phyloP scores from a whole-genome alignment of 2,329 filamentous ascomycete genomes.

The Cytospora piceicola region DNA sequence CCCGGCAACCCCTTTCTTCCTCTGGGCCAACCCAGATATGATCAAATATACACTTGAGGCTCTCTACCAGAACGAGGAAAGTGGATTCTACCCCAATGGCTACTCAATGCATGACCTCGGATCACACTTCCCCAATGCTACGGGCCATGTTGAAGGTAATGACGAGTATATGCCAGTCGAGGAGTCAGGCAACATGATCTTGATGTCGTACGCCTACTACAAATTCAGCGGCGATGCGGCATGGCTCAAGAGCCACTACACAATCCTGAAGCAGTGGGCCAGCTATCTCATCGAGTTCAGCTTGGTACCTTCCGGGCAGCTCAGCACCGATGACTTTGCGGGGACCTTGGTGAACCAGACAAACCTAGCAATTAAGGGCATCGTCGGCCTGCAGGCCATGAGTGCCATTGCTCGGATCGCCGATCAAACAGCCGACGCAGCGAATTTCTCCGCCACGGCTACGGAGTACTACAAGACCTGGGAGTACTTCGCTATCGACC shows the following conservation, averaged over 20 bases:
- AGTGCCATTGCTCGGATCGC: constrained; percentile 59
- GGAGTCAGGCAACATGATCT: constrained; percentile 75
- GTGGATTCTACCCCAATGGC: constrained; percentile 79
- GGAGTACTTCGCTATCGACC: constrained; percentile 68
- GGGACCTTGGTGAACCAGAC: constrained; percentile 73
- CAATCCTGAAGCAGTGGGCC: constrained; percentile 71
- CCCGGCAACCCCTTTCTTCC: constrained; percentile 80
- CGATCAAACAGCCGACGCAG: constrained; percentile 58
- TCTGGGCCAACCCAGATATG: constrained; percentile 82
- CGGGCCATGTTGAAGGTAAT: constrained; percentile 67
- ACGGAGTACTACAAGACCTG: constrained; percentile 67
- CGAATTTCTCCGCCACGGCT: constrained; percentile 59
- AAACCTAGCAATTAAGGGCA: constrained; percentile 77
- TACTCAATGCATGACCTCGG: constrained; percentile 79
- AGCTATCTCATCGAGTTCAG: constrained; percentile 72
- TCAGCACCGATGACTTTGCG: constrained; percentile 76
- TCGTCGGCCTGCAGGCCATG: constrained; percentile 80
- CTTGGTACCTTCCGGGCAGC: constrained; percentile 68
- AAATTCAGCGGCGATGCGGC: constrained; percentile 20
- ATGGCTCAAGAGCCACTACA: constrained; percentile 57
- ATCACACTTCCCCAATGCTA: constrained; percentile 71
- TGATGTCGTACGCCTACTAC: constrained; percentile 53
- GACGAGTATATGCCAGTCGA: constrained; percentile 77
- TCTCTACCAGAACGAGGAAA: constrained; percentile 77
- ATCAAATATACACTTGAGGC: constrained; percentile 77